These are phyloP conservation scores for Phaeomoniella chlamydospora DNA, from an alignment of 2,329 filamentous ascomycete genomes.

Conservation along the genomic window DNA sequence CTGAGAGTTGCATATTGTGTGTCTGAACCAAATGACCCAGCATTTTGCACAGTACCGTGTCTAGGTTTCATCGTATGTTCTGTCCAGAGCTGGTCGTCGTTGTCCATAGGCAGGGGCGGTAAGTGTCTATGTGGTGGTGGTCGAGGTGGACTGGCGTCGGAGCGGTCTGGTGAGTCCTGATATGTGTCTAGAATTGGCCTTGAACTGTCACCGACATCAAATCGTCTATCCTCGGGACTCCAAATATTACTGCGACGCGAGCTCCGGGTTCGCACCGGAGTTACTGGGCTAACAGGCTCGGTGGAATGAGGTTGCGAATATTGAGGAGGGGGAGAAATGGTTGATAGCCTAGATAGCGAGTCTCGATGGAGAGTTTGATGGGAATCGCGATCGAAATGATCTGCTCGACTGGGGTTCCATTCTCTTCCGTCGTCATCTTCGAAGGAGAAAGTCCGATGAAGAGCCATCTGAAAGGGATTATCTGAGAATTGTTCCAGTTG, in stretches of 20 bases:
- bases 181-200: slow-evolving; percentile 2
- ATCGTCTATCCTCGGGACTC: slow-evolving; percentile 5
- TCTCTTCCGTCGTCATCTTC: slow-evolving; percentile 8
- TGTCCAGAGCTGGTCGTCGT: slow-evolving; percentile 22
- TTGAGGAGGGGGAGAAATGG: slow-evolving; percentile 1
- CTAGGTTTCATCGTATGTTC: slow-evolving; percentile 27
- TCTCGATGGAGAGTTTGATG: slow-evolving; percentile 1
- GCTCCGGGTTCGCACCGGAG: slow-evolving; percentile 7
- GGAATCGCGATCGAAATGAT: slow-evolving; percentile 2
- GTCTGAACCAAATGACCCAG: slow-evolving; percentile 49
- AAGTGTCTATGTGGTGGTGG: slow-evolving; percentile 4
- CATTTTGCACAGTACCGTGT: slow-evolving; percentile 43
- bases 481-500: no score
- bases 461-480: no score
- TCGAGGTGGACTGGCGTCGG: slow-evolving; percentile 8
- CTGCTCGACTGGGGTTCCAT: slow-evolving; percentile 4
- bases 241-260: slow-evolving; percentile 10
- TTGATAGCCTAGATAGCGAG: slow-evolving; percentile 1
- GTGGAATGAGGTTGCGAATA: background rate
- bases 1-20: slow-evolving; percentile 52
- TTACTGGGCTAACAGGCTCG: slow-evolving; percentile 1
- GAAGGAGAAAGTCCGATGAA: slow-evolving; percentile 12
- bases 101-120: slow-evolving; percentile 13
- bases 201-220: slow-evolving; percentile 5
- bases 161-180: slow-evolving; percentile 5